phyloP scores from a whole-genome alignment of 2,329 filamentous ascomycete genomes.

The Aspergillus costaricaensis region DNA sequence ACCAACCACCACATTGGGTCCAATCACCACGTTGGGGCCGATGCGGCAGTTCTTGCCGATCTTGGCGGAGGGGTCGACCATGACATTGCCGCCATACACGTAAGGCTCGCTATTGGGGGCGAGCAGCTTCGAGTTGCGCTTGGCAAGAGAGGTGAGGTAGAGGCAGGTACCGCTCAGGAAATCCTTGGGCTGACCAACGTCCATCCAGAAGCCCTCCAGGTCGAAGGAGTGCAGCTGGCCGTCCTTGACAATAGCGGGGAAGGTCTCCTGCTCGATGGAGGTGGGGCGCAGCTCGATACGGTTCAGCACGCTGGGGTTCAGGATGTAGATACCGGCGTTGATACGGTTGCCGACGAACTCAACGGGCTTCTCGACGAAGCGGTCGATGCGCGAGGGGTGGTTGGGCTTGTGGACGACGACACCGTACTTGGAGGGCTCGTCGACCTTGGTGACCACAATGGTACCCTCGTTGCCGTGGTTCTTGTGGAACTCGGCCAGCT shows the following conservation, averaged over 20 bases:
- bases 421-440: constrained; percentile 98
- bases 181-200: constrained; percentile 97
- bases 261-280: constrained; percentile 98
- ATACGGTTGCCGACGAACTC: constrained; percentile 99
- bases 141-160: constrained; percentile 88
- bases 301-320: constrained; percentile 86
- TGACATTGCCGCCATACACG: constrained; percentile 90
- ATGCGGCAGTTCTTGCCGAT: constrained; percentile 99
- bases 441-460: constrained; percentile 97
- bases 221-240: constrained; percentile 94
- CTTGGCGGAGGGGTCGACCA: constrained; percentile 91
- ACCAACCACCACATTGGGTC: constrained; percentile 86
- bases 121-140: constrained; percentile 84
- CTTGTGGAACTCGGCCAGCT: constrained; percentile 90
- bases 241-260: constrained; percentile 89
- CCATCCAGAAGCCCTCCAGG: constrained; percentile 98
- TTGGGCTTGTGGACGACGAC: constrained; percentile 96
- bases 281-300: constrained; percentile 96
- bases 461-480: constrained; percentile 92
- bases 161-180: constrained; percentile 95
- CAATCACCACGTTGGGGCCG: constrained; percentile 94
- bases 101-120: constrained; percentile 72
- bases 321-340: constrained; percentile 97
- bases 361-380: constrained; percentile 98
- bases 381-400: constrained; percentile 88